phyloP scores from a whole-genome alignment of 768 basidiomycete species.

The Naganishia friedmannii region DNA sequence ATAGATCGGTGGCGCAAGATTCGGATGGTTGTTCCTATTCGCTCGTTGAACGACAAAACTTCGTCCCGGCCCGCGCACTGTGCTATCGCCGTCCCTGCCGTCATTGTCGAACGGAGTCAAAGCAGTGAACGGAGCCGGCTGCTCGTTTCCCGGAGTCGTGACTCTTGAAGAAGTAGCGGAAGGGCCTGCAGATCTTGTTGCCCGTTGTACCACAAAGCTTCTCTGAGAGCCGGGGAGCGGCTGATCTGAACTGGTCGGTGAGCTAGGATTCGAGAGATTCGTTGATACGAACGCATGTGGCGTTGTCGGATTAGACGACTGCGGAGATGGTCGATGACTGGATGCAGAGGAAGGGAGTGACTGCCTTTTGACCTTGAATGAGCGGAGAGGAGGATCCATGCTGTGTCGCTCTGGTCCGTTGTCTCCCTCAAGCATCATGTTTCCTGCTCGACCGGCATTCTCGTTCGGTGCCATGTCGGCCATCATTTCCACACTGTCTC shows the following conservation, averaged over 20 bases:
- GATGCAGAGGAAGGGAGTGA: constrained; percentile 4
- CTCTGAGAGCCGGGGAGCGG: constrained; percentile 7
- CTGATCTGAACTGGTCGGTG: background rate
- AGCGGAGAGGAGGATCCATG: constrained; percentile 1
- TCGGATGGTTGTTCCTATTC: background rate
- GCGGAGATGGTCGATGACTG: constrained; percentile 1
- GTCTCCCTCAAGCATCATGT: background rate
- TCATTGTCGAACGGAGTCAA: background rate
- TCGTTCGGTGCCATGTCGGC: constrained; percentile 15
- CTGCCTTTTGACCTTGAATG: constrained; percentile 26
- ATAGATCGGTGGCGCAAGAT: background rate
- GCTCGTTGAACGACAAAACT: constrained; percentile 28
- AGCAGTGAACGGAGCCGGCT: constrained; percentile 9
- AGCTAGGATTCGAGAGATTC: constrained; percentile 10
- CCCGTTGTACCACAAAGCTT: constrained; percentile 29
- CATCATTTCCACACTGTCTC: background rate
- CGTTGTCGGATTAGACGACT: constrained; percentile 6
- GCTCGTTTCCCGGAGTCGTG: constrained; percentile 10
- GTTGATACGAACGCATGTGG: background rate
- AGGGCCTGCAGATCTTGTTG: constrained; percentile 14
- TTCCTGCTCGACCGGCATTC: constrained; percentile 20
- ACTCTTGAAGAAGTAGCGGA: constrained; percentile 17
- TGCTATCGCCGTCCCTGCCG: background rate
- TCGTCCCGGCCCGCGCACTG: background rate
- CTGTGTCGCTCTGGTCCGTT: background rate